phyloP scores from a whole-genome alignment of 257 asterid species.

The Przewalskia tangutica region DNA sequence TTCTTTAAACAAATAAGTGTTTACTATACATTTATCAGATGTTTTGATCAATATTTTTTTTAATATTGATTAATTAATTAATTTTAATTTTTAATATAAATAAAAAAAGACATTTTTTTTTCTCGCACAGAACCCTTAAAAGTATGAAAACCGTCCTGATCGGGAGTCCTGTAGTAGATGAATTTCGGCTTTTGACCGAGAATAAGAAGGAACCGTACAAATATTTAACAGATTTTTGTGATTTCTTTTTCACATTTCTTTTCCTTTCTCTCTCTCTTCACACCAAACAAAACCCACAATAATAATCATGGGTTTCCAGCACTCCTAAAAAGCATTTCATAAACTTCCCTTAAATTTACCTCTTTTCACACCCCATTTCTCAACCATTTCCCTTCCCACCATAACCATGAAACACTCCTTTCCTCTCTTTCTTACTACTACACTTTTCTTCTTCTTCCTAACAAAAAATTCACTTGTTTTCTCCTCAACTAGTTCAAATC shows the following conservation, averaged over 20 bases:
- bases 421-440: constrained; percentile 1
- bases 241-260: neutral
- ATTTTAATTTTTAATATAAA: too few relatives aligned
- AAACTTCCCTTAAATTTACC: constrained; percentile 54
- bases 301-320: constrained; percentile 60
- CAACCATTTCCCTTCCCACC: constrained; percentile 19
- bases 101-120: too few relatives aligned
- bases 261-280: constrained; percentile 32
- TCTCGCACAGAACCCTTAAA: too few relatives aligned
- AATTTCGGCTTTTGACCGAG: too few relatives aligned
- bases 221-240: neutral
- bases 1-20: too few relatives aligned
- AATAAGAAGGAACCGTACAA: neutral
- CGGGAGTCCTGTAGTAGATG: too few relatives aligned
- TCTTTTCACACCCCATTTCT: constrained; percentile 20
- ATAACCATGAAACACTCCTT: constrained; percentile 32
- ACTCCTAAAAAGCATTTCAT: constrained; percentile 61
- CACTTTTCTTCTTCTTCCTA: constrained; percentile 13
- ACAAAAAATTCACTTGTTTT: constrained; percentile 3
- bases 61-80: too few relatives aligned
- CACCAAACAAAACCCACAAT: constrained; percentile 51
- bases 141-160: too few relatives aligned
- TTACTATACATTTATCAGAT: too few relatives aligned
- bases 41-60: too few relatives aligned
- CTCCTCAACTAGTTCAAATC: constrained; percentile 12